These are phyloP conservation scores for Phytophthora tubulina DNA, from an alignment of 352 stramenopile genomes.

Conservation along the genomic window DNA sequence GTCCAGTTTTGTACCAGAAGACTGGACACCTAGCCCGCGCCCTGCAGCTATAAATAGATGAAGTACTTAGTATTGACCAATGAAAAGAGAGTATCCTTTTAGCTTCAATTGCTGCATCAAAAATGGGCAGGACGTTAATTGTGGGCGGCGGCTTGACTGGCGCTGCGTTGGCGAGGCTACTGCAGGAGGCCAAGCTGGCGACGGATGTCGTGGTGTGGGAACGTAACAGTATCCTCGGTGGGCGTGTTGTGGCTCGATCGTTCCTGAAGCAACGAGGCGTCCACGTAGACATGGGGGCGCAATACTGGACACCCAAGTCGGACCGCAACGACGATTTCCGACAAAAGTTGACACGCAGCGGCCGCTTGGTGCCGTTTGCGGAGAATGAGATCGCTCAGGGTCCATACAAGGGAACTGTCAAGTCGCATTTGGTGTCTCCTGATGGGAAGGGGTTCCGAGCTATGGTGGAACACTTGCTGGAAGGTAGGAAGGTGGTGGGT, in stretches of 20 bases:
- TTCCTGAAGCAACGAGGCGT: conserved; percentile 66
- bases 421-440: conserved; percentile 51
- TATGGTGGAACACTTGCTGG: conserved; percentile 63
- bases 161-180: conserved; percentile 57
- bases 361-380: conserved; percentile 52
- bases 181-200: conserved; percentile 56
- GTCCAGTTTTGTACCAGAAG: conserved; percentile 35
- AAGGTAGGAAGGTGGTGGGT: conserved; percentile 30
- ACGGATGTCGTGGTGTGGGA: conserved; percentile 73
- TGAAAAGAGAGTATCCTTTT: conserved; percentile 9
- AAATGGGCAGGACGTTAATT: conserved; percentile 56
- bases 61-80: conserved; percentile 27
- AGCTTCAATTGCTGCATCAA: conserved; percentile 36
- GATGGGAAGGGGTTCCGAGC: conserved; percentile 60
- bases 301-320: conserved; percentile 72
- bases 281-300: conserved; percentile 74
- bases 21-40: conserved; percentile 11
- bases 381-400: conserved; percentile 65
- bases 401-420: conserved; percentile 40
- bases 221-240: conserved; percentile 73
- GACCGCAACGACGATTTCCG: conserved; percentile 64
- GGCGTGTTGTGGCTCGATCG: conserved; percentile 73
- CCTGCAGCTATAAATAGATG: conserved; percentile 35
- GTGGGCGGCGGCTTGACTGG: conserved; percentile 73
- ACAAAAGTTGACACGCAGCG: conserved; percentile 42